Base-by-base conservation (phyloP, 164 flowering plant species). In the Santalum album region DNA sequence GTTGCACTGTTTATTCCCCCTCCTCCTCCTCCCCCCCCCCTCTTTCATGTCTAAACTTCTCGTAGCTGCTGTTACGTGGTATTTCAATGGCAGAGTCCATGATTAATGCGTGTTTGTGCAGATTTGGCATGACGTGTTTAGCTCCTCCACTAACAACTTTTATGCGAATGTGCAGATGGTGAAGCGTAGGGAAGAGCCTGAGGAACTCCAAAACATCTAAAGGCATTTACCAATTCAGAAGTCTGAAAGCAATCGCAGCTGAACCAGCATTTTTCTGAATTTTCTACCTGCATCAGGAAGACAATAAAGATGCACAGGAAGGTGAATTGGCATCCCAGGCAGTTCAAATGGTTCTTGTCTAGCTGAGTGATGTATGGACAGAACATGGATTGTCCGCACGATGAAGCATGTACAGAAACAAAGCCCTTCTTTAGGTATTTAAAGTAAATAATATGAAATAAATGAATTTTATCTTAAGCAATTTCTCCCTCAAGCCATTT, bases 141-240 rank as follows among this genome's bases (percentile, higher is more conserved):
- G 17, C 52, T 49, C 15, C 18, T 3, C 16, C 20, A 15, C 36
- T 26, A 6, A 25, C 3, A 23, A 16, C 48, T 55, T 49, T 29
- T 43, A 18, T 64, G 24, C 39, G 34, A 22, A 57, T 47, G 29
- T 56, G 58, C 76, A 79, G 84, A 46, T 79, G 21, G 60, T 72
- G 35, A 58, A 32, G 53, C 76, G 75, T 55, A 73, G 78, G 18
- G 62, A 72, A 23, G 81, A 75, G 61, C 72, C 84, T 22, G 54
- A 57, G 64, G 56, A 63, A 55, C 72, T 78, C 44, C 54, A 65
- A 4, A 55, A 69, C 46, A 50, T 67, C 63, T 75, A 26, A 58
- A 48, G 50, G 7, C 23, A 53, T 63, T 64, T 35, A 14, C 56
- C 56, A 51, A 47, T 45, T 47, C 54, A 45, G 1, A 54, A 60